phyloP scores from a whole-genome alignment of 2,329 filamentous ascomycete genomes.

The Diaporthe nobilis region DNA sequence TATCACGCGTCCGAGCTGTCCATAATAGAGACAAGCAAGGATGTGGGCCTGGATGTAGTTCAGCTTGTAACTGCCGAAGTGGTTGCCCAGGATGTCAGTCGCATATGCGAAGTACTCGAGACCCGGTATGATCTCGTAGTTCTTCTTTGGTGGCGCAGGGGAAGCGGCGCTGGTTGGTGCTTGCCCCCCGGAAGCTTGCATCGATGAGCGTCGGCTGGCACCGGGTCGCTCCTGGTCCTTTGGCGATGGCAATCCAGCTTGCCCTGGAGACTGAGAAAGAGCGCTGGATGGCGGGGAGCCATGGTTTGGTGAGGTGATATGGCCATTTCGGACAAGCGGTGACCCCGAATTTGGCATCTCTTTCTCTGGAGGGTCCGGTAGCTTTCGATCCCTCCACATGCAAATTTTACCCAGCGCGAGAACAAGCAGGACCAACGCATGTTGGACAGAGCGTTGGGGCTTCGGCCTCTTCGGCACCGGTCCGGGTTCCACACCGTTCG shows the following conservation, averaged over 20 bases:
- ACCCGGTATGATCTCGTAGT: slow-evolving; percentile 89
- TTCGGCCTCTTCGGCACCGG: slow-evolving; percentile 59
- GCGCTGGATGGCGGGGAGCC: slow-evolving; percentile 66
- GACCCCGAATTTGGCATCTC: slow-evolving; percentile 54
- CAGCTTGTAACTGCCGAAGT: slow-evolving; percentile 83
- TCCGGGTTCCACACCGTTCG: slow-evolving; percentile 51
- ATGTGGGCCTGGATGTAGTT: slow-evolving; percentile 89
- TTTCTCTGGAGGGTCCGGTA: slow-evolving; percentile 70
- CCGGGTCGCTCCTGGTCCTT: slow-evolving; percentile 63
- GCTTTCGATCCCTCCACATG: slow-evolving; percentile 61
- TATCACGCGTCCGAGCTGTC: slow-evolving; percentile 87
- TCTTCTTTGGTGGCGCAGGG: slow-evolving; percentile 58
- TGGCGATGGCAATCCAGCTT: slow-evolving; percentile 65
- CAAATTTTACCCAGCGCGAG: slow-evolving; percentile 91
- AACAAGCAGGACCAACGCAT: slow-evolving; percentile 85
- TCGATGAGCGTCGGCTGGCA: slow-evolving; percentile 65
- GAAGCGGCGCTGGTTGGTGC: slow-evolving; percentile 47
- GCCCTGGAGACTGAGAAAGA: slow-evolving; percentile 58
- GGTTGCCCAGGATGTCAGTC: slow-evolving; percentile 86
- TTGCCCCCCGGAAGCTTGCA: slow-evolving; percentile 53
- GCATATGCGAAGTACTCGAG: slow-evolving; percentile 91
- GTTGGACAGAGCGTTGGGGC: slow-evolving; percentile 78
- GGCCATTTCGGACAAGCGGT: slow-evolving; percentile 63
- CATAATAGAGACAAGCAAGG: slow-evolving; percentile 88
- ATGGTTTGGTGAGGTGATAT: slow-evolving; percentile 66